Evolutionary conservation across 1,139 yeast genomes (phyloP), one percentile per base, ranked within the genome.

Genomic region (Geotrichum carabidarum): DNA sequence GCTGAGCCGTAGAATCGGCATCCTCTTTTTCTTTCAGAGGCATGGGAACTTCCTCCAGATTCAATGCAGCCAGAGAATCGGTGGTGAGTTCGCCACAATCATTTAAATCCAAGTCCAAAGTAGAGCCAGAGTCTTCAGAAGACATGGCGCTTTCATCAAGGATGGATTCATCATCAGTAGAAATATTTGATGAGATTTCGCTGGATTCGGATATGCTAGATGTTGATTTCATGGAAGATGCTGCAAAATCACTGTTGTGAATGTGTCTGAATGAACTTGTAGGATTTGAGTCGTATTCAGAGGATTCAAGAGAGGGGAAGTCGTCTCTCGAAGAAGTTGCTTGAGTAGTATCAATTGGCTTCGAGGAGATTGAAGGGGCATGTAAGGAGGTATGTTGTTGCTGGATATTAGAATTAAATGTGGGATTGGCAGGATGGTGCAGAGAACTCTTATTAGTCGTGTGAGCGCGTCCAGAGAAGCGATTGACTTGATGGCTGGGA

Each of bases 401-500:
- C 46, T 43, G 46, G 11, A 6, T 17, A 17, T 47, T 41, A 38
- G 22, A 36, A 31, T 56, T 53, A 34, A 56, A 56, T 8, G 58
- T 48, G 8, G 58, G 58, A 27, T 56, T 56, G 31, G 53, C 53
- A 12, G 58, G 58, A 34, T 56, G 58, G 43, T 56, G 58, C 18
- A 56, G 55, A 12, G 58, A 56, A 49, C 55, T 56, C 38, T 47
- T 47, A 42, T 52, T 52, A n/a, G 50, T 14, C 22, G 51, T 22
- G 42, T 37, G 36, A 14, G 38, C 11, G 14, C 48, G 48, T 5
- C 38, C 22, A 5, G 49, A 15, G 30, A 31, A 27, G 12, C 47
- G 54, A 36, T 27, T 6, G 35, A 30, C 12, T 15, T 31, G 32
- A 51, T 50, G 50, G 8, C n/a, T 14, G 78, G 71, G 56, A 80